Conservation (phyloP, 2,329 filamentous ascomycete genomes). For the Aureobasidium subglaciale region DNA sequence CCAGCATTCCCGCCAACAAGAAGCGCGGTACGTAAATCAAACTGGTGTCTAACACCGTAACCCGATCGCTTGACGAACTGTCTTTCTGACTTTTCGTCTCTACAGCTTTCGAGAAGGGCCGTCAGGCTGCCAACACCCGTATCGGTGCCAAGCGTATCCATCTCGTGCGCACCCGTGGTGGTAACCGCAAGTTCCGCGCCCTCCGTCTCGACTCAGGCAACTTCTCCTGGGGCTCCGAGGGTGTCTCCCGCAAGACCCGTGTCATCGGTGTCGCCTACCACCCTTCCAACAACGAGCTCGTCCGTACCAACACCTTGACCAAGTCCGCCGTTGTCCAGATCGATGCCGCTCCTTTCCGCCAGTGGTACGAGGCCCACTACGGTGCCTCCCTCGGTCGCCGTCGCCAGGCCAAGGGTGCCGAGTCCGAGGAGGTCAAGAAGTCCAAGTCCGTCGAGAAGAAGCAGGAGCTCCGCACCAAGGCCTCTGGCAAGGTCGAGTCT, state of each 20-base stretch:
- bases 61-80: conserved; percentile 57
- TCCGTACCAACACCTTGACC: conserved; percentile 99
- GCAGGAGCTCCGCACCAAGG: conserved; percentile 79
- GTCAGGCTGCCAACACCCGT: conserved; percentile 98
- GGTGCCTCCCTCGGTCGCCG: conserved; percentile 82
- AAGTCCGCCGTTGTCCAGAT: conserved; percentile 98
- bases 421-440: conserved; percentile 75
- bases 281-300: conserved; percentile 99
- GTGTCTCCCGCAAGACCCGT: conserved; percentile 96
- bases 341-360: conserved; percentile 96
- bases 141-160: conserved; percentile 96
- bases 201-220: conserved; percentile 98
- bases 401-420: conserved; percentile 70
- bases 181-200: conserved; percentile 99
- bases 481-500: conserved; percentile 83
- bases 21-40: conserved; percentile 46
- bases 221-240: conserved; percentile 99
- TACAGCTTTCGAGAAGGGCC: conserved; percentile 99
- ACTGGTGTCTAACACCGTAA: conserved; percentile 29
- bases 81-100: conserved; percentile 42
- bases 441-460: conserved; percentile 94
- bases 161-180: conserved; percentile 92
- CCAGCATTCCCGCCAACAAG: conserved; percentile 48
- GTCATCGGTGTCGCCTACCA: conserved; percentile 98
- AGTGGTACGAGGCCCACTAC: conserved; percentile 99